These are phyloP conservation scores for Osmanthus fragrans DNA, from an alignment of 257 asterid genomes.

Conservation along the genomic window DNA sequence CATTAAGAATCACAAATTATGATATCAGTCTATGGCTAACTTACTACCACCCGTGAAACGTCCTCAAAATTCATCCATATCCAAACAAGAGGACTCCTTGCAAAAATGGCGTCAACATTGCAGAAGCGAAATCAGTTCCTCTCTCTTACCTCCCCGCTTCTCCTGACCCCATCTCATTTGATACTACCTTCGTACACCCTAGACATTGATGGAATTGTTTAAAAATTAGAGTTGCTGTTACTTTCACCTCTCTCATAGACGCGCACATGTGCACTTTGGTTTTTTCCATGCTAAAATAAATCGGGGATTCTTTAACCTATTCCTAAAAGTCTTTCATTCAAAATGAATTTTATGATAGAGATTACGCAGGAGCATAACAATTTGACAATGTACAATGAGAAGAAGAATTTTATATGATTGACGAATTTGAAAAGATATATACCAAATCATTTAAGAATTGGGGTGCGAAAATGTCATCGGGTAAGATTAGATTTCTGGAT, in stretches of 20 bases:
- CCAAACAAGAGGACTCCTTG: neutral
- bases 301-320: neutral
- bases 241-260: neutral
- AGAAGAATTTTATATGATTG: too few species aligned
- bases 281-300: neutral
- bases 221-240: neutral
- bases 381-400: too few species aligned
- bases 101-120: neutral
- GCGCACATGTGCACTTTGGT: neutral
- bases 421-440: too few species aligned
- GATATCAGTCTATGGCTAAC: neutral
- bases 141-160: neutral
- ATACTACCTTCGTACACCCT: neutral
- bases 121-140: neutral
- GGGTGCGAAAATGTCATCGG: too few species aligned
- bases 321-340: too few species aligned
- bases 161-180: neutral
- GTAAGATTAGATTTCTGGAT: too few species aligned
- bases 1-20: neutral
- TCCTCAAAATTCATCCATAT: slow-evolving; percentile 9
- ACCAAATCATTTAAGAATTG: too few species aligned
- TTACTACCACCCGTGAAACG: neutral
- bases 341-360: too few species aligned
- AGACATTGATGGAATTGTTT: neutral
- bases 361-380: too few species aligned